Conservation (phyloP, 2,329 filamentous ascomycete genomes). For the Fusarium sp. region DNA sequence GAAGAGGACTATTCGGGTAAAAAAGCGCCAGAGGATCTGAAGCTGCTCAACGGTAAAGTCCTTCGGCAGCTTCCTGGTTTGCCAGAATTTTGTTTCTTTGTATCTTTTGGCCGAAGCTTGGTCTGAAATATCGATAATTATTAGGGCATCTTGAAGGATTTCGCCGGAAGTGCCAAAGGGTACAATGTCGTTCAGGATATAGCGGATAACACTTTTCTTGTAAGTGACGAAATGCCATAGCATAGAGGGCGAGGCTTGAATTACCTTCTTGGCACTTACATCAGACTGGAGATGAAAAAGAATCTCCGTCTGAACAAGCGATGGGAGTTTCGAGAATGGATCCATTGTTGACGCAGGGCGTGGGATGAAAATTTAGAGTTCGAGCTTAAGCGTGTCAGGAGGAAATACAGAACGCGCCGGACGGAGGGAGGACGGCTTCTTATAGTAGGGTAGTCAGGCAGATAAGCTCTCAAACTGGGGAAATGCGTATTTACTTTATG, state of each 20-base stretch:
- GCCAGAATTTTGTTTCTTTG: rapidly evolving
- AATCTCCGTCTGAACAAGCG: not conserved
- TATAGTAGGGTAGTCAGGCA: no score
- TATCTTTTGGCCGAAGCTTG: not conserved
- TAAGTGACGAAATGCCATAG: not conserved
- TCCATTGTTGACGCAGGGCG: not conserved
- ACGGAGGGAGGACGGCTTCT: no score
- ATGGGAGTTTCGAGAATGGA: not conserved
- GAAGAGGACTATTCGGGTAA: not conserved
- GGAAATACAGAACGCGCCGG: no score
- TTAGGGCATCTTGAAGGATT: not conserved
- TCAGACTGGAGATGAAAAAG: not conserved
- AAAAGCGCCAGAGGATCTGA: not conserved
- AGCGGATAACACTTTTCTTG: not conserved
- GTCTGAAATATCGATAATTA: not conserved
- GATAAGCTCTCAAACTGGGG: no score
- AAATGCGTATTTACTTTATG: not conserved
- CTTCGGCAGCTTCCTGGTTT: rapidly evolving
- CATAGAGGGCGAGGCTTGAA: not conserved
- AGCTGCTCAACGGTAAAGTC: not conserved
- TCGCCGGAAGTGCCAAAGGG: not conserved
- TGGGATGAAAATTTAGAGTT: no score
- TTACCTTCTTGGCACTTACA: not conserved
- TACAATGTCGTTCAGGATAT: not conserved
- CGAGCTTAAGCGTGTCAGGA: no score